Evolutionary conservation across 768 basidiomycete species (phyloP), one percentile per base, ranked within the genome.

Genomic region (Cytidiella melzeri): DNA sequence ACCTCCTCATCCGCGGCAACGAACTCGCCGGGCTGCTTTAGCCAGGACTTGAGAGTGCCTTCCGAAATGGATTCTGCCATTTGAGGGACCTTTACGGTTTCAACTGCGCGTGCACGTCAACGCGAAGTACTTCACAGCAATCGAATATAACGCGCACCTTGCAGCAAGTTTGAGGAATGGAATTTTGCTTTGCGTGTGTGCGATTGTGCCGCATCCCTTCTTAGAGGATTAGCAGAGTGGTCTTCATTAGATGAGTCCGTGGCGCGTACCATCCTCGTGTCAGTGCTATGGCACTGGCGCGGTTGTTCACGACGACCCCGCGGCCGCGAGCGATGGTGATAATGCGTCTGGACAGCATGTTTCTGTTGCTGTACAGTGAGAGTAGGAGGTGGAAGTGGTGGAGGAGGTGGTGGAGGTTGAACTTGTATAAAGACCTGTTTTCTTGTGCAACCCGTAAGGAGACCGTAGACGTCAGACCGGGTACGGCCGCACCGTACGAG

Each of bases 51-150:
- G 45, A 99, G 74, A 4, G 95, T 98, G 28, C 95, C 95, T 67
- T 99, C 95, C 30, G 91, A 90, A 69, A 98, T 97, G 53, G 94
- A 97, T 66, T 97, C 94, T 23, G 95, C 91, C 92, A 97, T 95
- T 67, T 92, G 88, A 15, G 93, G 93, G 34, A 97, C 93, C 72
- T 95, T 92, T 55, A 97, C 79, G 48, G 85, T 91, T 70, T 94
- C 87, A 50, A 83, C 86, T 87, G 54, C n/a, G 56, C 13, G 40
- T 39, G 27, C 54, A 45, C 50, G 48, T 20, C 23, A 41, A 42
- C 43, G 45, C 21, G 24, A 47, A 47, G 25, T 43, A 41, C 47
- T n/a, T 44, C 45, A 55, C 48, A 15, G 19, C 40, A 23, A 45
- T 38, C 21, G 24, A 19, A 42, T 4, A 41, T 25, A 10, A 21